Evolutionary conservation across 768 basidiomycete species (phyloP), one percentile per base, ranked within the genome.

Genomic region (Phaeotremella skinneri): DNA sequence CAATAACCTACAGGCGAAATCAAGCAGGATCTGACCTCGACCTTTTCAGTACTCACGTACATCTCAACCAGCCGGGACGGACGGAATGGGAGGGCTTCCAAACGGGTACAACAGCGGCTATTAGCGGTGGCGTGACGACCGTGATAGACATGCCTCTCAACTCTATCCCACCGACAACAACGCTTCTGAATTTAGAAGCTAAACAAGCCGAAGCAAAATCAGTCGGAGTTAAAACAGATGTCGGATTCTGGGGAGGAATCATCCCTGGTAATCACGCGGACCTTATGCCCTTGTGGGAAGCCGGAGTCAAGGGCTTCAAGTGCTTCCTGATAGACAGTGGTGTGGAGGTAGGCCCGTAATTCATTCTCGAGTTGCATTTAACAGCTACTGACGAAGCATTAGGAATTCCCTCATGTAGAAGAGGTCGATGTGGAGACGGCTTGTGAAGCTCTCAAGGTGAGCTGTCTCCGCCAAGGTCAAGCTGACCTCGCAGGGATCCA

Each of bases 111-210:
- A 79, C 81, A 55, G 94, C 94, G 20, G 94, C 94, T 1, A 85
- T 86, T 1, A 88, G 91, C 0, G 94, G 94, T 21, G 96, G 94
- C 5, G 85, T 97, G n/a, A 97, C 93, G 6, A 90, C 91, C 4
- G 80, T 98, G 21, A 87, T 97, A 30, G 96, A 98, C 78, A 99
- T 98, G 94, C 96, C 94, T 2, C 81, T 99, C 55, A 97, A 99
- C 77, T 94, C 92, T 1, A 89, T 98, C 54, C 94, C 94, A 0
- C 91, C 96, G 0, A 97, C 96, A 0, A 93, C 91, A 1, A 92
- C 90, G 0, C 82, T 91, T 6, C 79, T 79, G 4, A 85, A 94
- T 70, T 81, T 98, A 7, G 78, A 84, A 47, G 67, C 79, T 26
- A 98, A 98, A 80, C 82, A 84, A 4, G 71, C 75, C 11, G 88